phyloP scores from a whole-genome alignment of 2,329 filamentous ascomycete genomes.

The Karstenula rhodostoma region DNA sequence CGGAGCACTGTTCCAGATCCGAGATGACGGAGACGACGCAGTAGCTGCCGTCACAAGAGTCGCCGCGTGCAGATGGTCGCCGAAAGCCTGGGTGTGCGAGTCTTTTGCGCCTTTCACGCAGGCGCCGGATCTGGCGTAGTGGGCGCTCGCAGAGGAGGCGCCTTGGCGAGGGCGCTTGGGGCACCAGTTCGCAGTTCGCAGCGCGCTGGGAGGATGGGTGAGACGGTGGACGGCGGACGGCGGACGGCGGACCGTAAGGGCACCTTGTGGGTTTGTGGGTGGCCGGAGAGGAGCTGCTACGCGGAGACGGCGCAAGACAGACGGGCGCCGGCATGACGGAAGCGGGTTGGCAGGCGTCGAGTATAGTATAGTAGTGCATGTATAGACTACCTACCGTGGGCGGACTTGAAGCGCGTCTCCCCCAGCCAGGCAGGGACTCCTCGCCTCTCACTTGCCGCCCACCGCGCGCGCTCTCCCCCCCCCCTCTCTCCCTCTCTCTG shows the following conservation, averaged over 20 bases:
- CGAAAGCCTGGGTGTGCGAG: neutral
- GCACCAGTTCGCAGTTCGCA: constrained; percentile 22
- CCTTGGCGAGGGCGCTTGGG: constrained; percentile 19
- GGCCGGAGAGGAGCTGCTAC: neutral
- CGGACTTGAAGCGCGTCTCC: constrained; percentile 3
- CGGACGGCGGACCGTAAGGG: too few relatives aligned
- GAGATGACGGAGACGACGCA: constrained; percentile 9
- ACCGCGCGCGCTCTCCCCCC: neutral
- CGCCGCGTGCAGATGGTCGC: neutral
- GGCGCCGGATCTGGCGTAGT: constrained; percentile 18
- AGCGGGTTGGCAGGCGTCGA: neutral
- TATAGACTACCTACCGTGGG: too few relatives aligned
- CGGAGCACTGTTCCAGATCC: neutral
- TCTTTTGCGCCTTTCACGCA: constrained; percentile 11
- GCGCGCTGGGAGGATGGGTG: neutral
- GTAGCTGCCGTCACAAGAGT: constrained; percentile 2
- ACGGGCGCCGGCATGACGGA: neutral
- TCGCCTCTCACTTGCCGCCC: constrained; percentile 1
- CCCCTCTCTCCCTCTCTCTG: too few relatives aligned
- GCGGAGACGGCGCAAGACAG: neutral
- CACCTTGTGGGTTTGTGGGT: neutral
- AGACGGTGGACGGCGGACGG: neutral
- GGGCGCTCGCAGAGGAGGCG: constrained; percentile 10
- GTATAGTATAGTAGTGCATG: too few relatives aligned
- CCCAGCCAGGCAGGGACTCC: neutral